Base-by-base conservation (phyloP, 495 filamentous ascomycete species). In the Aspergillus mulundensis region DNA sequence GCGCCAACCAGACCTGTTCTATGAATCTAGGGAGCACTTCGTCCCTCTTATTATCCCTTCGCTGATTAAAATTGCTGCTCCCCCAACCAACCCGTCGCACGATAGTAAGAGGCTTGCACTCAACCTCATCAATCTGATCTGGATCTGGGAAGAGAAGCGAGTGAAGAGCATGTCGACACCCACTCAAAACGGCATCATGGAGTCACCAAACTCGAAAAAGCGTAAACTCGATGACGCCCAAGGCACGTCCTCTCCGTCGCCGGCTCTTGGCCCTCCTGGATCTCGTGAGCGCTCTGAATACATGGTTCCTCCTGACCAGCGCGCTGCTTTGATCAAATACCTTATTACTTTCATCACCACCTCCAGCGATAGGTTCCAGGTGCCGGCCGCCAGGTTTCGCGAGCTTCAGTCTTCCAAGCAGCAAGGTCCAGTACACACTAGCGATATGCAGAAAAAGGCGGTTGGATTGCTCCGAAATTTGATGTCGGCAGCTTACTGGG, bases 41-140 rank as follows among this genome's bases (percentile, higher is more conserved):
- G 82, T 91, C 11, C 84, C 87, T 54, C 81, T 91, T 58, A 95
- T 97, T 61, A 92, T 97, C 54, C 86, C 85, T 10, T 92, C 89
- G 3, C 75, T 99, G 19, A 80, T 87, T 30, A 97, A 97, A 69
- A 90, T 97, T 59, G 90, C 92, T 2, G 80, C 84, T 32, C 86
- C 88, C 19, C 85, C 90, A 7, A 95, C 20, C 20, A 57, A 87
- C 51, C 86, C 89, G 6, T 96, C 91, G 0, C 93, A 91, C 49
- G 95, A 99, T 65, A 90, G 85, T 70, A 95, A 94, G 71, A 96
- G 91, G 66, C 78, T 97, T 4, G 93, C 89, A 0, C 78, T 99
- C 25, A 92, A 91, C 58, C 79, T 99, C 59, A 92, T 97, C 69
- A 86, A 81, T 55, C 67, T 97, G 48, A 89, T 97, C 57, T 91